Conservation (phyloP, 192 early-diverging fungal species). For the Podila clonocystis region DNA sequence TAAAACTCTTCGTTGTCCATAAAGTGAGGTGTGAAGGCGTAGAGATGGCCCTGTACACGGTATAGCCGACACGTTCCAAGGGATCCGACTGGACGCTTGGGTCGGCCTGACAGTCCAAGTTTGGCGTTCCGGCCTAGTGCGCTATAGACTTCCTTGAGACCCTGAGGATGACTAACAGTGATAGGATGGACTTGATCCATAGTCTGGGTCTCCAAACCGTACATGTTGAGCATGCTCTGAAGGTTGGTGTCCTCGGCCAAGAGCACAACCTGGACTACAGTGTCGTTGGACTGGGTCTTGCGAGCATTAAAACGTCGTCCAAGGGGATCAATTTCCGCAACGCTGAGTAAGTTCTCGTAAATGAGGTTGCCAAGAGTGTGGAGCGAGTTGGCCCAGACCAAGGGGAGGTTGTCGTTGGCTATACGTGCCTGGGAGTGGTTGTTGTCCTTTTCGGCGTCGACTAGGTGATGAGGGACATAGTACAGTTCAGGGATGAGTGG, state of each 20-base stretch:
- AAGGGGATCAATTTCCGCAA: slow-evolving; percentile 86
- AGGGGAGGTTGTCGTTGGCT: slow-evolving; percentile 87
- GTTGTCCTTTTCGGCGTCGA: slow-evolving; percentile 75
- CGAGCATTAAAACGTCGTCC: slow-evolving; percentile 72
- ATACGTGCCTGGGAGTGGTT: slow-evolving; percentile 77
- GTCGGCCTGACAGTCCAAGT: slow-evolving; percentile 78
- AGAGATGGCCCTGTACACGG: slow-evolving; percentile 83
- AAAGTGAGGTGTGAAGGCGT: slow-evolving; percentile 87
- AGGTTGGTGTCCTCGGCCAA: slow-evolving; percentile 77
- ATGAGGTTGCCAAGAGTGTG: slow-evolving; percentile 81
- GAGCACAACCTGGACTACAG: slow-evolving; percentile 83
- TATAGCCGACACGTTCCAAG: slow-evolving; percentile 84
- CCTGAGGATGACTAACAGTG: slow-evolving; percentile 76
- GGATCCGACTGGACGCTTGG: slow-evolving; percentile 80
- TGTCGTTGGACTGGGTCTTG: slow-evolving; percentile 60
- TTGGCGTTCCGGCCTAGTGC: slow-evolving; percentile 82
- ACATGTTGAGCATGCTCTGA: slow-evolving; percentile 74
- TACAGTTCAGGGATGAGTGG: slow-evolving; percentile 78
- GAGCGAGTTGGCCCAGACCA: slow-evolving; percentile 90
- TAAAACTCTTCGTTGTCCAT: slow-evolving; percentile 91
- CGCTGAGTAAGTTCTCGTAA: slow-evolving; percentile 77
- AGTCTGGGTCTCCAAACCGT: slow-evolving; percentile 85
- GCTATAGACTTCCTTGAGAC: slow-evolving; percentile 80
- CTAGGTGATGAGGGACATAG: slow-evolving; percentile 78
- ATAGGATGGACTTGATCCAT: slow-evolving; percentile 75